phyloP scores from a whole-genome alignment of 2,329 filamentous ascomycete genomes.

The Bipolaris victoriae region DNA sequence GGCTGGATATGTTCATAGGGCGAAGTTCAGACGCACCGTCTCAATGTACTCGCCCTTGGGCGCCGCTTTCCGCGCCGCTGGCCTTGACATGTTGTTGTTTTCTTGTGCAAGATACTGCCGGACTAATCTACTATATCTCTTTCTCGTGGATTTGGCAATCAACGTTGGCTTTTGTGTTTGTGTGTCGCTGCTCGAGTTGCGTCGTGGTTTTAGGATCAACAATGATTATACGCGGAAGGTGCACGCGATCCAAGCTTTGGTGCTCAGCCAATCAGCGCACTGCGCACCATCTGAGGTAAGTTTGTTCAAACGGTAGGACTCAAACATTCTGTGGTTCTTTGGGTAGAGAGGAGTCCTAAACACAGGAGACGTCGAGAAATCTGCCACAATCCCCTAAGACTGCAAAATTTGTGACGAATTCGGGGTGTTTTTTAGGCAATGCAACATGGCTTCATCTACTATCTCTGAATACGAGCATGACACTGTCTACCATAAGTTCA shows the following conservation, averaged over 20 bases:
- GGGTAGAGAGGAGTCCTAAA: no score
- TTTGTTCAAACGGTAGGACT: background rate
- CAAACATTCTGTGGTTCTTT: background rate
- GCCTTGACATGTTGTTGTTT: slow-evolving; percentile 46
- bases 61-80: slow-evolving; percentile 60
- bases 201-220: background rate
- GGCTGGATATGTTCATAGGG: background rate
- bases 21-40: slow-evolving; percentile 68
- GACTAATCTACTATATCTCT: background rate
- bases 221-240: slow-evolving; percentile 8
- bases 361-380: no score
- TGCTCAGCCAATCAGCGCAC: slow-evolving; percentile 8
- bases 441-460: no score
- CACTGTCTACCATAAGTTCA: no score
- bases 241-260: slow-evolving; percentile 7
- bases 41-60: slow-evolving; percentile 95
- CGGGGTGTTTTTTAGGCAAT: no score
- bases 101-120: background rate
- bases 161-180: background rate
- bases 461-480: no score
- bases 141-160: background rate
- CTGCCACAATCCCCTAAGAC: no score
- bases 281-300: background rate
- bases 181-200: background rate
- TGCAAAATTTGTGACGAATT: no score